A percentile compares a stretch with the other conserved stretches of the same genome.
Conservation (phyloP, 768 basidiomycete genomes). For the Mycena alexandri region DNA sequence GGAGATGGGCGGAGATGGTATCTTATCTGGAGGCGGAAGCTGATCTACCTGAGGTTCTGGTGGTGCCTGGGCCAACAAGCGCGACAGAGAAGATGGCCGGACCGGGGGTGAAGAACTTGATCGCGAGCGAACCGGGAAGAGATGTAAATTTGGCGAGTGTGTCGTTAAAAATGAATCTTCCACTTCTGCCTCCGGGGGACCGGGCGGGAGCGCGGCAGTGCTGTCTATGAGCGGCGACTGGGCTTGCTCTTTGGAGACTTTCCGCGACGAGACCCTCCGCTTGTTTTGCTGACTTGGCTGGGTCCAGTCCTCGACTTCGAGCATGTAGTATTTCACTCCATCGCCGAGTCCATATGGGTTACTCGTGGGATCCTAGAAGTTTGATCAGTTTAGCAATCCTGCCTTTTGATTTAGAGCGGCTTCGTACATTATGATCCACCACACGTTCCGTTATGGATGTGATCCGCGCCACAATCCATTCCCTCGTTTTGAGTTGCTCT, state of each 20-base stretch:
- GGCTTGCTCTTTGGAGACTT: slow-evolving; percentile 57
- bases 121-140: slow-evolving; percentile 73
- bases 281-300: slow-evolving; percentile 75
- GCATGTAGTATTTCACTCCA: slow-evolving; percentile 93
- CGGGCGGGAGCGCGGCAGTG: slow-evolving; percentile 60
- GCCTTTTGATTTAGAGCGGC: slow-evolving; percentile 27
- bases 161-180: slow-evolving; percentile 79
- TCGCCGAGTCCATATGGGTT: slow-evolving; percentile 93
- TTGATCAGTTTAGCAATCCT: slow-evolving; percentile 21
- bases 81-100: slow-evolving; percentile 84
- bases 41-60: slow-evolving; percentile 52
- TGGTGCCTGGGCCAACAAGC: slow-evolving; percentile 81
- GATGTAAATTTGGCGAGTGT: slow-evolving; percentile 74
- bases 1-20: slow-evolving; percentile 52
- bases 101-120: slow-evolving; percentile 76
- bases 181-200: slow-evolving; percentile 76
- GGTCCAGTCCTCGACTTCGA: slow-evolving; percentile 95
- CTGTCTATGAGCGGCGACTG: slow-evolving; percentile 51
- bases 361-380: slow-evolving; percentile 76
- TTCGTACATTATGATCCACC: slow-evolving; percentile 79
- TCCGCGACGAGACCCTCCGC: slow-evolving; percentile 67
- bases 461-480: slow-evolving; percentile 96
- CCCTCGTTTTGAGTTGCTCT: slow-evolving; percentile 90
- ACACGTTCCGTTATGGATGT: slow-evolving; percentile 89
- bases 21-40: slow-evolving; percentile 43